Evolutionary conservation across 805 yeast genomes (phyloP), one percentile per base, ranked within the genome.

Genomic region (Pichia membranifaciens): DNA sequence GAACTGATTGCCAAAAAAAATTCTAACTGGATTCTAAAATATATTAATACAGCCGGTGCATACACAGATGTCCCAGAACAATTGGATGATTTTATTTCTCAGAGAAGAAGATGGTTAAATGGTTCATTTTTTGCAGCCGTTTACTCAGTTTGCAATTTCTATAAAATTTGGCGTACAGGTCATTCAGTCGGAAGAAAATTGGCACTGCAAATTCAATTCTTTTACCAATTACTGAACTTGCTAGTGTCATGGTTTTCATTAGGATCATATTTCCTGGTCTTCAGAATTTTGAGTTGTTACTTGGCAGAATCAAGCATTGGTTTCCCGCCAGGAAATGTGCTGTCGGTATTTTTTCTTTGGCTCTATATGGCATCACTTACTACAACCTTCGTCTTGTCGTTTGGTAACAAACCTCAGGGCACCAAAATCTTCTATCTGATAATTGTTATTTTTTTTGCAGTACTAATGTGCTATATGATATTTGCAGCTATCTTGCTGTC

Each of bases 111-210:
- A 68, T 93, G 98, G 98, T 76, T 91, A 54, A 91, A 91, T 64
- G 98, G 98, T 47, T 89, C 98, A 0, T 85, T 93, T 59, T 91
- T 93, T 68, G 97, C 98, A 0, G 93, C 95, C 8, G 74, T 89
- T 48, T 91, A 93, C 62, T 81, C 97, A 0, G 76, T 87, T 47
- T 76, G 81, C 49, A 95, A 90, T 65, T 81, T 82, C 64, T 78
- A 77, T 54, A 77, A 79, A 52, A 75, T 93, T 41, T 86, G 95
- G 90, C 62, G 72, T 2, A 82, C 96, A 16, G 81, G 83, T 18
- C 99, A 91, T 65, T 74, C 83, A 8, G 51, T 77, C 20, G 56
- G 67, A 2, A 75, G 97, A 52, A 88, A 88, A 58, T 55, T 88
- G 33, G 70, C 82, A 59, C 67, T 91, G 41, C 87, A 81, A 50